These are phyloP conservation scores for Circinella umbellata DNA, from an alignment of 371 early-diverging fungal species.

Conservation along the genomic window DNA sequence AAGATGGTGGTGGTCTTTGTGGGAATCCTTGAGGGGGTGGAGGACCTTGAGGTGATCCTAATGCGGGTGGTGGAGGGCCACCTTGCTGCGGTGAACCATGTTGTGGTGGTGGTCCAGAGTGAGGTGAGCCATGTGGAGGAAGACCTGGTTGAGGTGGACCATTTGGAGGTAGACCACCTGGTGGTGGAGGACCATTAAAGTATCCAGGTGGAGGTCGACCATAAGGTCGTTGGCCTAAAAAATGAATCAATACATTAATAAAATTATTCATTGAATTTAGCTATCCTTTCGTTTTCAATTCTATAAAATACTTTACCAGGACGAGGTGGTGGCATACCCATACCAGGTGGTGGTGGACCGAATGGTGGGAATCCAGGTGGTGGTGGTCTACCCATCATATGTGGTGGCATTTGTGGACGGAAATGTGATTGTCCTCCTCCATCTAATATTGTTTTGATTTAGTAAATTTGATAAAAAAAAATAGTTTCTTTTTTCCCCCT, in stretches of 20 bases:
- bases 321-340: conserved; percentile 46
- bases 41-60: neutral
- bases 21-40: neutral
- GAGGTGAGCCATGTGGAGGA: neutral
- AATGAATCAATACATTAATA: neutral
- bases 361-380: conserved; percentile 51
- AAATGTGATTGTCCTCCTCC: conserved; percentile 43
- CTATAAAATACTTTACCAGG: neutral
- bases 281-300: neutral
- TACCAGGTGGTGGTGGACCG: conserved; percentile 51
- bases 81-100: neutral
- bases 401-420: conserved; percentile 43
- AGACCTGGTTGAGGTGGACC: neutral
- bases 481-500: too few relatives aligned
- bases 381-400: conserved; percentile 54
- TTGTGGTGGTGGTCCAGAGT: neutral
- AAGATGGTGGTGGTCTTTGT: neutral
- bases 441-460: conserved; percentile 8
- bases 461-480: too few relatives aligned
- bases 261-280: neutral
- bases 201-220: conserved; percentile 20
- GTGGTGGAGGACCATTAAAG: conserved; percentile 14
- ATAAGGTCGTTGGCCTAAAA: conserved; percentile 20
- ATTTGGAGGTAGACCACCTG: neutral
- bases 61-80: neutral